Evolutionary conservation across 1,139 yeast genomes (phyloP), one percentile per base, ranked within the genome.

Genomic region (Yamadazyma taylorii): DNA sequence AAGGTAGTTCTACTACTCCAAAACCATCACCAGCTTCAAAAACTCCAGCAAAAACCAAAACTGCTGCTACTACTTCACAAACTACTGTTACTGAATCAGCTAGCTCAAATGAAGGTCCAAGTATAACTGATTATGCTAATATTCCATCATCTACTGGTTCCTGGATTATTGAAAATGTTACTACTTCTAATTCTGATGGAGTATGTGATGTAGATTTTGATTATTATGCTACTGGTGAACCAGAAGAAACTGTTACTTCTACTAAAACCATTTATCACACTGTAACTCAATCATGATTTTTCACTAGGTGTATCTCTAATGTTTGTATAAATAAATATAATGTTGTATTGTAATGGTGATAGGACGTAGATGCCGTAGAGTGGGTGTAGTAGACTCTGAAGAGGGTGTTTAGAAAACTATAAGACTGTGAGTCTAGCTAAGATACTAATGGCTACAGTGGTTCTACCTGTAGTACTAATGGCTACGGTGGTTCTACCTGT

Each of bases 181-280:
- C 59, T 26, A 70, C 76, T 16, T 51, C 61, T 26, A 52, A 59
- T 8, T 55, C 68, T 5, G 56, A 52, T 37, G 63, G 63, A 36
- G 66, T 67, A 16, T 71, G 77, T 47, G 48, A 60, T 32, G 69
- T 71, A 17, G 62, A 70, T 48, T 70, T 67, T 50, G 74, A 69
- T 48, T 71, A 69, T 53, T 69, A 70, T 50, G 57, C 55, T 31
- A 54, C 58, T 13, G 61, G 49, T 33, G 63, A 56, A 40, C 50
- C 59, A 12, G 68, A 52, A 17, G 53, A 52, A 33, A 61, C 58
- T 15, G 63, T 55, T 28, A 61, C 67, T 30, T 66, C 73, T 11
- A 69, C 74, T 5, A 58, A 69, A 19, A 68, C 74, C 14, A 48
- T 69, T 25, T 60, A 56, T 45, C 50, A 61, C 9, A 71, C 76